These are phyloP conservation scores for Aspergillus cavernicola DNA, from an alignment of 495 filamentous ascomycete genomes.

Conservation along the genomic window DNA sequence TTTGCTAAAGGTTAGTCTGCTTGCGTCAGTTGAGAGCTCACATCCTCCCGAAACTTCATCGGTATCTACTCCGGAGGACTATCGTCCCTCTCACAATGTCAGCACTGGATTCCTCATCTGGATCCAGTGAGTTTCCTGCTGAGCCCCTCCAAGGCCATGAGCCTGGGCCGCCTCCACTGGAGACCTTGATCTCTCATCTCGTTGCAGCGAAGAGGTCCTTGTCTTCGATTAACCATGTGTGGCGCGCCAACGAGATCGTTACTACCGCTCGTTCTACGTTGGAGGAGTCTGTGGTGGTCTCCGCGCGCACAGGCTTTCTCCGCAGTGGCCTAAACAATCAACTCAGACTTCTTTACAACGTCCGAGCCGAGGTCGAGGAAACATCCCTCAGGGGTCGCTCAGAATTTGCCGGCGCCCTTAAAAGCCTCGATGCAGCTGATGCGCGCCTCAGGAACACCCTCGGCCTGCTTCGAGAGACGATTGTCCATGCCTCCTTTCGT, in stretches of 20 bases:
- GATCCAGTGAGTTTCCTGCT: conserved; percentile 17
- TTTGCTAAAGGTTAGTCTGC: neutral
- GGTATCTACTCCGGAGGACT: no score
- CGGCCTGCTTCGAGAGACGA: conserved; percentile 61
- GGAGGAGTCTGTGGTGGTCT: conserved; percentile 74
- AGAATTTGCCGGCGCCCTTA: conserved; percentile 62
- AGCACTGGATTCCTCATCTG: conserved; percentile 30
- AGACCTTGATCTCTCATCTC: conserved; percentile 75
- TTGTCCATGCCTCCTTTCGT: conserved; percentile 71
- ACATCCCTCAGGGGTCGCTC: conserved; percentile 48
- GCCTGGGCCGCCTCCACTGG: conserved; percentile 45
- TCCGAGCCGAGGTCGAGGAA: conserved; percentile 59
- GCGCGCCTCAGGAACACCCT: conserved; percentile 67
- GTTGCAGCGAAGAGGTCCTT: conserved; percentile 87
- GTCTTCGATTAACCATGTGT: conserved; percentile 78
- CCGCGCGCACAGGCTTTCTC: conserved; percentile 74
- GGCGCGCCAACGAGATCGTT: conserved; percentile 84
- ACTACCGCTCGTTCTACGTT: conserved; percentile 68
- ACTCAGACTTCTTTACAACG: conserved; percentile 60
- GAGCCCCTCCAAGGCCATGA: conserved; percentile 15
- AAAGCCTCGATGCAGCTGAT: conserved; percentile 71
- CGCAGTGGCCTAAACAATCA: conserved; percentile 70
- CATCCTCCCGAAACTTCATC: neutral
- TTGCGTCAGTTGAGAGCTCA: neutral
- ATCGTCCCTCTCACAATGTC: conserved; percentile 25